phyloP scores from a whole-genome alignment of 2,329 filamentous ascomycete species.

The Beauveria bassiana region DNA sequence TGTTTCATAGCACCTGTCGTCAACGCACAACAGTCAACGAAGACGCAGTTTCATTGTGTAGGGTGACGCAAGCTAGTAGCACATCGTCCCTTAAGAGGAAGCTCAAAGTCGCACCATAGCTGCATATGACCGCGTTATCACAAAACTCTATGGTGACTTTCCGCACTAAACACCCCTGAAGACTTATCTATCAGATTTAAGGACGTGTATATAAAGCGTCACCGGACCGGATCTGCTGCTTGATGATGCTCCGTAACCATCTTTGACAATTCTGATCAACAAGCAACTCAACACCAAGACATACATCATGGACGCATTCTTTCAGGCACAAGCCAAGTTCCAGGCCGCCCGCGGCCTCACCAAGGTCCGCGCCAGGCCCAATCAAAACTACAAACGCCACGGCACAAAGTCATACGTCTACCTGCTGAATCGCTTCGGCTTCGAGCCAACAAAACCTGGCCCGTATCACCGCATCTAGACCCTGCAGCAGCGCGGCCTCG shows the following conservation, averaged over 20 bases:
- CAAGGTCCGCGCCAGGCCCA: conserved; percentile 6
- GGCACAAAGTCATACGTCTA: conserved; percentile 9
- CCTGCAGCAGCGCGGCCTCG: conserved; percentile 5
- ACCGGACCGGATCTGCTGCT: too few relatives aligned
- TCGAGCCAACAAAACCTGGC: conserved; percentile 3
- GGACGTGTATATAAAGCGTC: background rate
- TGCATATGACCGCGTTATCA: too few relatives aligned
- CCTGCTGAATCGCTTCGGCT: conserved; percentile 7
- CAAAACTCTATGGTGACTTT: too few relatives aligned
- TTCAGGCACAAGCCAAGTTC: conserved; percentile 7
- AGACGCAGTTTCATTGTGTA: background rate
- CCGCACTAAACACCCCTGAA: too few relatives aligned
- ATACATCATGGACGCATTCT: background rate
- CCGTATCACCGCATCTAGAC: background rate
- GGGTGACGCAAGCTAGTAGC: background rate
- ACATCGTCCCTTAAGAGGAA: too few relatives aligned
- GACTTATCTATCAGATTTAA: too few relatives aligned
- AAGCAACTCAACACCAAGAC: background rate
- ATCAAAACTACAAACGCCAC: conserved; percentile 6
- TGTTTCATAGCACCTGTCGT: background rate
- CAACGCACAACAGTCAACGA: background rate
- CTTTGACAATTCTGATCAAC: too few relatives aligned
- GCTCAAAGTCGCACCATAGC: too few relatives aligned
- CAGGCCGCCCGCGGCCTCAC: background rate
- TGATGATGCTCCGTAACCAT: too few relatives aligned